A percentile compares a stretch with the other conserved stretches of the same genome.
These are phyloP conservation scores for Dactylis glomerata DNA, from an alignment of 176 grass and related monocot genomes.

Conservation along the genomic window DNA sequence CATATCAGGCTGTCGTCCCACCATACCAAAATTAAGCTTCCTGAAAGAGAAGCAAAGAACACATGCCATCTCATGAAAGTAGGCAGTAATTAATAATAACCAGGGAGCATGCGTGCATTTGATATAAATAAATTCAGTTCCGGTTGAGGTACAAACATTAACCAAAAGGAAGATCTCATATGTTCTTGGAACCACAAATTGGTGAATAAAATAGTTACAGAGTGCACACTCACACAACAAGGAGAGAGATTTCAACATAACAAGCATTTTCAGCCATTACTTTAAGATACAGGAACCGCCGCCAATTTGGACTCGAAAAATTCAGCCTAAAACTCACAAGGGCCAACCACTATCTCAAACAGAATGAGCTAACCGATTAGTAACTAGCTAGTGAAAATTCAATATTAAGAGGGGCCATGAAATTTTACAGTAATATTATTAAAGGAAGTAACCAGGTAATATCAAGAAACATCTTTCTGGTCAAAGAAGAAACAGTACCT, in stretches of 20 bases:
- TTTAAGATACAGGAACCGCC: slow-evolving; percentile 26
- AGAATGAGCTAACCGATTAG: background rate
- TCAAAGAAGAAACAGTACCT: slow-evolving; percentile 47
- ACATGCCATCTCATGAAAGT: background rate
- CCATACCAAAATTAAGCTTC: no score
- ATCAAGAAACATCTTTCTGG: slow-evolving; percentile 5
- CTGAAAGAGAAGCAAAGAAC: no score
- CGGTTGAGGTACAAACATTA: no score
- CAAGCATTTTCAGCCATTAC: background rate
- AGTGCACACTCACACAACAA: background rate
- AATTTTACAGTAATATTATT: background rate
- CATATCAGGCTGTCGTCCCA: no score
- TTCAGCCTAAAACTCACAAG: slow-evolving; percentile 15
- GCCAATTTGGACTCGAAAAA: slow-evolving; percentile 24
- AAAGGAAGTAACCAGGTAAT: background rate
- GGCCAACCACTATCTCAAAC: slow-evolving; percentile 15
- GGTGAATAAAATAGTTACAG: background rate
- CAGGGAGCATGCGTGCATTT: no score
- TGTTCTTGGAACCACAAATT: background rate
- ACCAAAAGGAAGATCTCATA: background rate
- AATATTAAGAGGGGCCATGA: background rate
- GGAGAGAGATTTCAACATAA: slow-evolving; percentile 21
- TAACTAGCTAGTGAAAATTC: background rate
- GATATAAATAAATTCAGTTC: no score
- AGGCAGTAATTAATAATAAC: no score